Evolutionary conservation across 306 rosid genomes (phyloP).

Genomic region (Delonix regia): DNA sequence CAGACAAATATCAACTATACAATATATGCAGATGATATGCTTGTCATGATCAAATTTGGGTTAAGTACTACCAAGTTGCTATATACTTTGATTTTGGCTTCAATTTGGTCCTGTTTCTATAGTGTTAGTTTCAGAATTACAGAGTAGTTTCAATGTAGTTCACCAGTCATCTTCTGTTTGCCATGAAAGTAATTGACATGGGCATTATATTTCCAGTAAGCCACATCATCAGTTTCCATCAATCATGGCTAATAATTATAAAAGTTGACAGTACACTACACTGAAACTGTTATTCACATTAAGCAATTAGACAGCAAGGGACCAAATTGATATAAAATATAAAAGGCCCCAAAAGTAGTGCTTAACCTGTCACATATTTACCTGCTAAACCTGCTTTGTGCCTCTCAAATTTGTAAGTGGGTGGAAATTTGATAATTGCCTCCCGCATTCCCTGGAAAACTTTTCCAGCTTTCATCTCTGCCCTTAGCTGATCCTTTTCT

Average conservation of each 20-base stretch:
- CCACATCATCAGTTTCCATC: slow-evolving; percentile 12
- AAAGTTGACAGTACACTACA: slow-evolving; percentile 22
- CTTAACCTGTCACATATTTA: slow-evolving; percentile 39
- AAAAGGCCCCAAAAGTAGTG: slow-evolving; percentile 11
- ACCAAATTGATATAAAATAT: slow-evolving; percentile 7
- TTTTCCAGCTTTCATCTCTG: slow-evolving; percentile 93
- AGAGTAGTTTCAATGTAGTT: neutral
- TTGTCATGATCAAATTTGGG: neutral
- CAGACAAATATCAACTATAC: neutral
- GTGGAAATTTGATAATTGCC: slow-evolving; percentile 91
- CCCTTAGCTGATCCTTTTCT: slow-evolving; percentile 98
- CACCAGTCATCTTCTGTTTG: neutral
- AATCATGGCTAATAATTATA: neutral
- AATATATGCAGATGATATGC: neutral
- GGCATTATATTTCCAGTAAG: neutral
- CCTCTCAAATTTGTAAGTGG: slow-evolving; percentile 96
- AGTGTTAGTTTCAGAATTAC: too few species aligned
- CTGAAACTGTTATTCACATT: slow-evolving; percentile 33
- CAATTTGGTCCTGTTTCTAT: too few species aligned
- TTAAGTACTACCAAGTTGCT: neutral
- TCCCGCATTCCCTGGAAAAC: slow-evolving; percentile 99
- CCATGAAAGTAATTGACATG: slow-evolving; percentile 1
- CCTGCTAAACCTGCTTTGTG: slow-evolving; percentile 92
- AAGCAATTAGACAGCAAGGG: slow-evolving; percentile 22
- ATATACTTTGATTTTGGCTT: neutral